Conservation (phyloP, 805 yeast genomes). For the Torulaspora franciscae region DNA sequence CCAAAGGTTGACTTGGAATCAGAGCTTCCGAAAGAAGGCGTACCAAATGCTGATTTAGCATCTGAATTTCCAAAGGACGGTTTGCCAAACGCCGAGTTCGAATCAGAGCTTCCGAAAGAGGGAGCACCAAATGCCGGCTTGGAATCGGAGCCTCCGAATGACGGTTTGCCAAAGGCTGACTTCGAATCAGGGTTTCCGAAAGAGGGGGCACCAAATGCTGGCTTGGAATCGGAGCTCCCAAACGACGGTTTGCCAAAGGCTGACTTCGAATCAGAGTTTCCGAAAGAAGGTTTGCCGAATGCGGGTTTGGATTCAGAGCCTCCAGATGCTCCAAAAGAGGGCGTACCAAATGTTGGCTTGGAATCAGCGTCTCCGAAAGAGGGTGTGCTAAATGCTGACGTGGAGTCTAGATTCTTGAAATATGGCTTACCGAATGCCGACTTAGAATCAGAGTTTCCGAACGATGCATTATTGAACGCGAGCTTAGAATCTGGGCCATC, state of each 20-base stretch:
- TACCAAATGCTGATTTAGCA: neutral
- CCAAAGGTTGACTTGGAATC: slow-evolving; percentile 17
- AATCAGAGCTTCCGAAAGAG: slow-evolving; percentile 10
- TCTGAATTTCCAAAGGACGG: slow-evolving; percentile 17
- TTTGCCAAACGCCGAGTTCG: slow-evolving; percentile 16
- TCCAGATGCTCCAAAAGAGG: slow-evolving; percentile 28
- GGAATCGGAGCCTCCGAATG: slow-evolving; percentile 8
- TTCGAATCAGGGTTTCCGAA: slow-evolving; percentile 3
- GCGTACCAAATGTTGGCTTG: slow-evolving; percentile 16
- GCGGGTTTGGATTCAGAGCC: slow-evolving; percentile 4
- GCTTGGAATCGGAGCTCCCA: slow-evolving; percentile 2
- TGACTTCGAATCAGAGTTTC: slow-evolving; percentile 9
- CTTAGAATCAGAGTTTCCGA: slow-evolving; percentile 3
- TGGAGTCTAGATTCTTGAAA: slow-evolving; percentile 16
- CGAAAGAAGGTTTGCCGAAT: slow-evolving; percentile 22
- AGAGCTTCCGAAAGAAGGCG: neutral
- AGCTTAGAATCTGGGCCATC: slow-evolving; percentile 6
- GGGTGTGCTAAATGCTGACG: slow-evolving; percentile 15
- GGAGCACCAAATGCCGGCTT: slow-evolving; percentile 11
- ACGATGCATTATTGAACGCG: too few relatives aligned
- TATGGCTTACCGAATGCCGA: slow-evolving; percentile 26
- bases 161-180: slow-evolving; percentile 17
- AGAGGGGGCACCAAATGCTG: slow-evolving; percentile 17
- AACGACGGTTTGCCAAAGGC: slow-evolving; percentile 4
- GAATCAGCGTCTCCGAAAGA: slow-evolving; percentile 16